phyloP scores from a whole-genome alignment of 2,329 filamentous ascomycete species.

The Phialophora tarda region DNA sequence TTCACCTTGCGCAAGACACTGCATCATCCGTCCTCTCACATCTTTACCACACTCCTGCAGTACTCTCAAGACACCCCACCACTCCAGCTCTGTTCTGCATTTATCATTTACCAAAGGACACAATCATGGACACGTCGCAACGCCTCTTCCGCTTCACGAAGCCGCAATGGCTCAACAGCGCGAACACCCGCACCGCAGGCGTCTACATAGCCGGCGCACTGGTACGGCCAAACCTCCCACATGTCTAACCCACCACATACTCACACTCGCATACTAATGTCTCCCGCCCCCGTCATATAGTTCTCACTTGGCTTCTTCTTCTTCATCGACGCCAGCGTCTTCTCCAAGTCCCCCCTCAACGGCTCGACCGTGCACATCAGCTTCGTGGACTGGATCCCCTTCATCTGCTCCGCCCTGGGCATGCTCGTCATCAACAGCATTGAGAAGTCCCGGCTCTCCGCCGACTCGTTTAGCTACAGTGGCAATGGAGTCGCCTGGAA shows the following conservation, averaged over 20 bases:
- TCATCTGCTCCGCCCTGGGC: slow-evolving; percentile 70
- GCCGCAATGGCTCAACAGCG: slow-evolving; percentile 70
- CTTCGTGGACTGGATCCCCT: slow-evolving; percentile 74
- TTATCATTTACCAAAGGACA: background rate
- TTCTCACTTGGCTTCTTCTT: slow-evolving; percentile 74
- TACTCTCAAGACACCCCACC: background rate
- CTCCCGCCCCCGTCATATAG: slow-evolving; percentile 51
- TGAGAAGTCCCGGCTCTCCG: slow-evolving; percentile 68
- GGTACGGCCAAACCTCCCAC: slow-evolving; percentile 53
- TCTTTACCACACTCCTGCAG: background rate
- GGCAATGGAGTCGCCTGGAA: slow-evolving; percentile 74
- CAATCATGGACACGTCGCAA: slow-evolving; percentile 44
- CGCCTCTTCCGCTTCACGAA: slow-evolving; percentile 71
- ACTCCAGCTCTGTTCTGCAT: background rate
- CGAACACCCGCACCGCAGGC: slow-evolving; percentile 66
- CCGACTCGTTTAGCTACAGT: slow-evolving; percentile 68
- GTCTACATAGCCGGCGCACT: slow-evolving; percentile 70
- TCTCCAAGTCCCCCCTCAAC: slow-evolving; percentile 66
- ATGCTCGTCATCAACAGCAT: slow-evolving; percentile 77
- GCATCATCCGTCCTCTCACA: background rate
- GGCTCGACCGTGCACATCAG: slow-evolving; percentile 67
- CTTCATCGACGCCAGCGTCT: slow-evolving; percentile 69
- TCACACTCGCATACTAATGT: slow-evolving; percentile 10
- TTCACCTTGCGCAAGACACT: slow-evolving; percentile 6
- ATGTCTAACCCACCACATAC: background rate